Base-by-base conservation (phyloP, 768 basidiomycete species). In the Rhodotorula babjevae region DNA sequence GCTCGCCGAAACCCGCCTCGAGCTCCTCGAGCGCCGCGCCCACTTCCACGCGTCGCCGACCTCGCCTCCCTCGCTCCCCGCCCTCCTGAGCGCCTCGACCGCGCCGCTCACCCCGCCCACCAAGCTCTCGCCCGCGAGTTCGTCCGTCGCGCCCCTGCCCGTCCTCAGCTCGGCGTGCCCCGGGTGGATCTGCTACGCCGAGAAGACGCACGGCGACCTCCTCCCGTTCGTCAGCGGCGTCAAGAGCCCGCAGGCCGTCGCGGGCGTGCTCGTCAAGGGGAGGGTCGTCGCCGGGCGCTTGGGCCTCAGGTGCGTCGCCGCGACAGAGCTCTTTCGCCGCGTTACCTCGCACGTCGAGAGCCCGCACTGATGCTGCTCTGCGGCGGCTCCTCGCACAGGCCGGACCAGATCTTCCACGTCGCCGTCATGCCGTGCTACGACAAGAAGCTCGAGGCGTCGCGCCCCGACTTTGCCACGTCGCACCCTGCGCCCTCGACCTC, bases 341-440 rank as follows among this genome's bases (percentile, higher is more conserved):
- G 36, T 5, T 36, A 4, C 36, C 36, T 36, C 36, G 36, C 36
- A 5, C 36, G 36, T 9, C 36, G 44, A 46, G 44, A 15, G 44
- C 14, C 44, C 44, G 44, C 12, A 21, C 59, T 29, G 55, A 42
- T 23, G 53, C 19, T 21, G 14, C 14, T 33, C 19, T 33, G 16
- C 27, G 29, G 8, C 15, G 1, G 2, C 29, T 2, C 4, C 36
- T 27, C 47, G 16, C 29, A 36, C 80, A 94, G 91, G 52, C 92
- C 93, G 1, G 84, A 91, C 78, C 85, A 91, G 77, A 86, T 99
- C 58, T 99, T 98, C 79, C 96, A 99, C 78, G 93, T 98, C 65
- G 86, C 92, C 0, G 93, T 97, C 63, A 98, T 98, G 94, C 95
- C 96, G 0, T 99, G 96, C 81, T 98, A 98, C 82, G 96, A 99